Evolutionary conservation across 257 asterid species (phyloP), one percentile per base, ranked within the genome.

Genomic region (Solanum chaucha): DNA sequence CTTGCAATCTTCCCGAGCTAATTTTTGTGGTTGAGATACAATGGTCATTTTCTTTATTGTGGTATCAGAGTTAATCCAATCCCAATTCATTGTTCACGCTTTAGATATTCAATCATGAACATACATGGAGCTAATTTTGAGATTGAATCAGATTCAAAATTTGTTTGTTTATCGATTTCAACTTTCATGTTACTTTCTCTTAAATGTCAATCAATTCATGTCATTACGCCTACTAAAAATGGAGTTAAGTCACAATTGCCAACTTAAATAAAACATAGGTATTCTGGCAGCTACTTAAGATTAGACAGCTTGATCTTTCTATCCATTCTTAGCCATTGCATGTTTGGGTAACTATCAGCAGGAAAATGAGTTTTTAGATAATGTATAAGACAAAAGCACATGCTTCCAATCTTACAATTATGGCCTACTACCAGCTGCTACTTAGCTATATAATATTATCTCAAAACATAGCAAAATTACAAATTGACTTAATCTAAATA

Each of bases 341-440:
- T 88, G 88, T 46, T 85, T 51, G 71, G 75, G 84, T 58, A 85
- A 85, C 88, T 77, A 78, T 74, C 82, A 74, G 64, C 86, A 86
- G 46, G 80, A 85, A 48, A 83, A 8, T 84, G 17, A 26, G 32
- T 84, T 74, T 58, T 68, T 72, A 64, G 71, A 26, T 80, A 78
- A 44, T 78, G 24, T 17, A 46, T 15, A 80, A 9, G 84, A 46
- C 90, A 75, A 58, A 75, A 14, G 88, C 91, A 89, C 89, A 87
- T 87, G 91, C 81, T 48, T 26, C 84, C 8, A 80, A 30, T 46
- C 65, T 80, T 44, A 13, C 17, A 26, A 80, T 28, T 26, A 80
- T 80, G 81, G 82, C 72, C 38, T 85, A 64, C 88, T 48, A 85
- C 86, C 86, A 78, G 64, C 64, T 80, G 48, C 81, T 28, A 12